Conservation (phyloP, 2,329 filamentous ascomycete species). For the Aureobasidium sp. region DNA sequence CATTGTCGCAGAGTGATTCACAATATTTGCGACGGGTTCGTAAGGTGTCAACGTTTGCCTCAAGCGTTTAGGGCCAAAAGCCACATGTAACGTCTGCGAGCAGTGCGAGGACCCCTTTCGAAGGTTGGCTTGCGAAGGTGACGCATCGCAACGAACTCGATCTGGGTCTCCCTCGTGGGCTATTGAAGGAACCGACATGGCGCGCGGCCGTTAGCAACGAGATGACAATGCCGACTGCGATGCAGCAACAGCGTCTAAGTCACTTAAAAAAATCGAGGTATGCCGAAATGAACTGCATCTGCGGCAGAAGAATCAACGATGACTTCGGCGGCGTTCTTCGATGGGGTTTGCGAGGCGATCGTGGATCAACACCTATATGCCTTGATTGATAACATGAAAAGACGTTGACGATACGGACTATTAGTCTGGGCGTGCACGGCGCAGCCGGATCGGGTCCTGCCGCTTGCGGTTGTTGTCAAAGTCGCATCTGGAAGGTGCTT, state of each 20-base stretch:
- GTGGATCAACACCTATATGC: background rate
- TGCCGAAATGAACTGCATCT: background rate
- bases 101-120: background rate
- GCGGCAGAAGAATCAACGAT: background rate
- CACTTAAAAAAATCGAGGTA: background rate
- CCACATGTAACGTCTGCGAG: background rate
- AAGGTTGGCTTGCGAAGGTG: background rate
- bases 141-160: background rate
- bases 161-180: conserved; percentile 1
- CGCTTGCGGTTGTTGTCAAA: background rate
- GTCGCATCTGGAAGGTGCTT: background rate
- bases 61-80: background rate
- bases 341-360: background rate
- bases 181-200: background rate
- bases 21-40: conserved; percentile 3
- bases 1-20: conserved; percentile 14
- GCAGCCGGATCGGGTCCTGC: conserved; percentile 3
- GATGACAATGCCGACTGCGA: background rate
- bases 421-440: background rate
- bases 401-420: conserved; percentile 11
- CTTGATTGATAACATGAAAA: background rate
- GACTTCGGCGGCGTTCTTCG: conserved; percentile 2
- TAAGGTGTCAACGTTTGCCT: conserved; percentile 8
- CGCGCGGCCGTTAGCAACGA: conserved; percentile 6
- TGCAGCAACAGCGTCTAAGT: background rate